phyloP scores from a whole-genome alignment of 208 protist species.

The Porcisia deanei region DNA sequence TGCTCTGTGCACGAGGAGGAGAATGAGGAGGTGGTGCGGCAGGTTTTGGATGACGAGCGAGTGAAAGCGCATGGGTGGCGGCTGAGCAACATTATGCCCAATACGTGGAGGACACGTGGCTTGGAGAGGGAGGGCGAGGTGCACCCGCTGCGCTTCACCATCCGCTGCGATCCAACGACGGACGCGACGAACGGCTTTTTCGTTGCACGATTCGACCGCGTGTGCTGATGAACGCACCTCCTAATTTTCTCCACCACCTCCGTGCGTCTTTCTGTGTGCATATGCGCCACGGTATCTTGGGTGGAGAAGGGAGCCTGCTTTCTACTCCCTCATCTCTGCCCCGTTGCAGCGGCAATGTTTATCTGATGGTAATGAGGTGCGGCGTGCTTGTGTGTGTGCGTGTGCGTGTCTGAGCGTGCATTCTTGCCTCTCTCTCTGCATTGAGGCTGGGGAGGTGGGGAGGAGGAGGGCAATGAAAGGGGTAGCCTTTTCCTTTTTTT shows the following conservation, averaged over 20 bases:
- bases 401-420: not conserved
- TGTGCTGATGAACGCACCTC: slow-evolving; percentile 2
- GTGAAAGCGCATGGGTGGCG: slow-evolving; percentile 76
- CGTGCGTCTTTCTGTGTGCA: not conserved
- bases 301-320: not conserved
- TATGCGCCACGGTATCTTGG: not conserved
- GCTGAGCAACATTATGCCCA: slow-evolving; percentile 86
- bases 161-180: slow-evolving; percentile 74
- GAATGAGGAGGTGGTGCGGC: slow-evolving; percentile 89
- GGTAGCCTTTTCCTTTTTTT: not conserved
- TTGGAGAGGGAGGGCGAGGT: slow-evolving; percentile 14
- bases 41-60: slow-evolving; percentile 72
- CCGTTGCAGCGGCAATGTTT: not conserved
- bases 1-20: slow-evolving; percentile 91
- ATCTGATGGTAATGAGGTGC: not conserved
- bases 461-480: not conserved
- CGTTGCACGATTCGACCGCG: slow-evolving; percentile 85
- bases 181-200: slow-evolving; percentile 89
- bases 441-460: not conserved
- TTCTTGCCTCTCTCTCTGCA: not conserved
- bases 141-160: slow-evolving; percentile 74
- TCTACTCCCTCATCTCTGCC: not conserved
- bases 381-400: not conserved
- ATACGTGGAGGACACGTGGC: slow-evolving; percentile 60
- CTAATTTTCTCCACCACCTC: not conserved